These are phyloP conservation scores for Blastobotrys niveus DNA, from an alignment of 1,139 yeast genomes.

Conservation along the genomic window DNA sequence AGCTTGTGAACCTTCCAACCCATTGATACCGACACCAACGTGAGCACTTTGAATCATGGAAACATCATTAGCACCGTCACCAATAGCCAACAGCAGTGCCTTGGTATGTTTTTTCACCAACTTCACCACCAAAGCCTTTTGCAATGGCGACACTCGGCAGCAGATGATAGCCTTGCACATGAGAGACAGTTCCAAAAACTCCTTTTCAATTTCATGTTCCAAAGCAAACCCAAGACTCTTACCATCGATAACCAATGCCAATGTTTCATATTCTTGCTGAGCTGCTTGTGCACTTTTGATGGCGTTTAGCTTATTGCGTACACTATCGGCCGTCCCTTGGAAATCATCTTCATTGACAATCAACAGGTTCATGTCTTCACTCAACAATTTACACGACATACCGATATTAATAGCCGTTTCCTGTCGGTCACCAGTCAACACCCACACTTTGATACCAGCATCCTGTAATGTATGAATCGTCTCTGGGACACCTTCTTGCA, in stretches of 20 bases:
- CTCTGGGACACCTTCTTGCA: constrained; percentile 98
- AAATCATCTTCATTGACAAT: constrained; percentile 81
- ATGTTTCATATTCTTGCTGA: constrained; percentile 56
- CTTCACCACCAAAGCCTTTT: constrained; percentile 92
- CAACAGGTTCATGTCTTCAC: constrained; percentile 93
- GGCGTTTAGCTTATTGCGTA: constrained; percentile 71
- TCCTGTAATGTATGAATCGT: constrained; percentile 90
- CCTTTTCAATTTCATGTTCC: constrained; percentile 72
- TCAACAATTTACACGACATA: constrained; percentile 88
- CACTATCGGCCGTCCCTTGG: constrained; percentile 65
- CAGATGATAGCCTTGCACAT: constrained; percentile 93
- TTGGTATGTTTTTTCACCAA: constrained; percentile 72
- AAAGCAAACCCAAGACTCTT: constrained; percentile 80
- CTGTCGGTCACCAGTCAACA: constrained; percentile 94
- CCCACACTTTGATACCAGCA: constrained; percentile 98
- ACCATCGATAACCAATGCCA: constrained; percentile 93
- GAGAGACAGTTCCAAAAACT: constrained; percentile 72
- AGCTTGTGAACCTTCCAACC: constrained; percentile 99
- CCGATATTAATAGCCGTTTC: constrained; percentile 99
- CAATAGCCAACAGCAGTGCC: constrained; percentile 81
- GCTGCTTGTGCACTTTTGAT: constrained; percentile 49
- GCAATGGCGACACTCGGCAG: constrained; percentile 96
- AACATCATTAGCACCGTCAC: constrained; percentile 98
- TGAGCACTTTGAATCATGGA: constrained; percentile 99
- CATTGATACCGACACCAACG: constrained; percentile 97